phyloP scores from a whole-genome alignment of 306 rosid species.

The Castanea sativa region DNA sequence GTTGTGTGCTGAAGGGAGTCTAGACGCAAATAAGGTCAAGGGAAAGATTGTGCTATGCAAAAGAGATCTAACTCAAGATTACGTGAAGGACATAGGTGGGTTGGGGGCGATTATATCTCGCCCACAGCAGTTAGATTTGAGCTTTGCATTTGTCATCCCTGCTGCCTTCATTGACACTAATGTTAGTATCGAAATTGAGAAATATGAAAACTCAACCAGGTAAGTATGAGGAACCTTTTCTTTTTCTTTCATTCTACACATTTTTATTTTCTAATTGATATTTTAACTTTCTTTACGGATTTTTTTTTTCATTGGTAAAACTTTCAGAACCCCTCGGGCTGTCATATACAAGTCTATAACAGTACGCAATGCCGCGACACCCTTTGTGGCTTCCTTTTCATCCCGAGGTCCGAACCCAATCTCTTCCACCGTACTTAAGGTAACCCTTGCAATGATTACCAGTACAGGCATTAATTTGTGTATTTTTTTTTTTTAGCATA shows the following conservation, averaged over 20 bases:
- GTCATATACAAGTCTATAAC: neutral
- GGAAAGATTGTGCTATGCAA: conserved; percentile 67
- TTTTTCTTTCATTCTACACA: no score
- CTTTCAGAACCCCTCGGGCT: no score
- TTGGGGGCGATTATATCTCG: conserved; percentile 48
- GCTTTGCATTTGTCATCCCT: conserved; percentile 42
- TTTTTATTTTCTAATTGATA: no score
- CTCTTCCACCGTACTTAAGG: conserved; percentile 61
- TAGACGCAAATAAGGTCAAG: conserved; percentile 34
- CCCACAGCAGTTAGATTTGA: conserved; percentile 17
- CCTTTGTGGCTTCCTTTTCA: conserved; percentile 65
- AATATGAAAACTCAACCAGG: conserved; percentile 72
- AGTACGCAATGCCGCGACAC: conserved; percentile 33
- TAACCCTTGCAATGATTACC: neutral
- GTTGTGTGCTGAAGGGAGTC: no score
- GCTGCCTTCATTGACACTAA: conserved; percentile 31
- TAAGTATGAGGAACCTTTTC: neutral
- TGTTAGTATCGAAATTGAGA: conserved; percentile 35
- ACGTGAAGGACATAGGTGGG: conserved; percentile 47
- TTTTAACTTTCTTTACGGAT: no score
- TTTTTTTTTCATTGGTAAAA: no score
- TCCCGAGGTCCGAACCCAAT: conserved; percentile 65
- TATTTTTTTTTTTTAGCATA: no score
- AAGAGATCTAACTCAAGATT: conserved; percentile 38
- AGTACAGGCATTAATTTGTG: no score